Evolutionary conservation across 192 early-diverging fungal genomes (phyloP).

Genomic region (Gamsiella multidivaricata): DNA sequence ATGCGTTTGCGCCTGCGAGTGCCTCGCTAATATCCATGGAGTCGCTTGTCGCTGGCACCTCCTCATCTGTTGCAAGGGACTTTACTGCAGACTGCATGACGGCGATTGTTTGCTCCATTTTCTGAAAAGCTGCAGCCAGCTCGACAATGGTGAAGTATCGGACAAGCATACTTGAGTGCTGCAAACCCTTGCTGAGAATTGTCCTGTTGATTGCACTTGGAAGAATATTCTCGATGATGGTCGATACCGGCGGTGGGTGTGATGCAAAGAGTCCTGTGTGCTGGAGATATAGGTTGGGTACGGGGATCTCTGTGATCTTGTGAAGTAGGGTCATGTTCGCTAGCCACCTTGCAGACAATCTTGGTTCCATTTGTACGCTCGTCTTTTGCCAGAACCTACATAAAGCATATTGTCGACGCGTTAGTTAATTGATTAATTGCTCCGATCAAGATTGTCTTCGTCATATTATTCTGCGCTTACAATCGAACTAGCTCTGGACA

Average conservation of each 20-base stretch:
- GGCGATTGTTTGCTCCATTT: conserved; percentile 60
- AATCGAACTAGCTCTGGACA: conserved; percentile 80
- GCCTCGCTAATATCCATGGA: conserved; percentile 5
- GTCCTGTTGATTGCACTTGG: conserved; percentile 66
- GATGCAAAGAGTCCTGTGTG: conserved; percentile 50
- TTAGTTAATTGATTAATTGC: too few relatives aligned
- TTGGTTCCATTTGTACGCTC: conserved; percentile 76
- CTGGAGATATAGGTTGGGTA: conserved; percentile 67
- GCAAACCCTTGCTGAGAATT: conserved; percentile 67
- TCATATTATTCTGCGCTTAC: conserved; percentile 63
- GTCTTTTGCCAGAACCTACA: conserved; percentile 72
- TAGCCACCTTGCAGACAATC: conserved; percentile 76
- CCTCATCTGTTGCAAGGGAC: conserved; percentile 21
- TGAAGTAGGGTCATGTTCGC: conserved; percentile 80
- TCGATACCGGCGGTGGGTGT: conserved; percentile 67
- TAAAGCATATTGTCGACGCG: not conserved
- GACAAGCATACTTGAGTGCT: conserved; percentile 71
- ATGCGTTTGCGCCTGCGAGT: not conserved
- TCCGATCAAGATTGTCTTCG: too few relatives aligned
- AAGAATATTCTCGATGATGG: conserved; percentile 76
- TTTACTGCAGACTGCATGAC: conserved; percentile 45
- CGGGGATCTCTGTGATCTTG: conserved; percentile 73
- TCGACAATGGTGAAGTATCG: conserved; percentile 70
- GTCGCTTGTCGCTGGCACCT: not conserved
- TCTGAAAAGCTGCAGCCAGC: conserved; percentile 69